phyloP scores from a whole-genome alignment of 495 filamentous ascomycete genomes.

The Penicillium fimorum region DNA sequence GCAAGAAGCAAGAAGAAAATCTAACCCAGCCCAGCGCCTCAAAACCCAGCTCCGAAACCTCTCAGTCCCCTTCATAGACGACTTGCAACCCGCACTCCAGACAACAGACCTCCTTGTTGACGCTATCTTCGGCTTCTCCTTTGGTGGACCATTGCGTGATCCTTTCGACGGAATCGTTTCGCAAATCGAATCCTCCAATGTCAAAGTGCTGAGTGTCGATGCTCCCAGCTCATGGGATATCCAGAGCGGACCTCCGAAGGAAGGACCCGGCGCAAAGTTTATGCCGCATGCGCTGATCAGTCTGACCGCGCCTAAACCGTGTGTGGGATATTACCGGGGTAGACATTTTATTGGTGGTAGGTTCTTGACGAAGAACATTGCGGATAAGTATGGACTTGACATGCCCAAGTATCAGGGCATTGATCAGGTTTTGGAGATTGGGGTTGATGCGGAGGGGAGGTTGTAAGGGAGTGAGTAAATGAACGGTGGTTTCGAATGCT shows the following conservation, averaged over 20 bases:
- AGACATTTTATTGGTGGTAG: constrained; percentile 88
- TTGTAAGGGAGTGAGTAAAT: constrained; percentile 36
- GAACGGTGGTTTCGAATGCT: neutral
- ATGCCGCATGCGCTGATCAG: constrained; percentile 77
- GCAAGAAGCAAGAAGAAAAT: neutral
- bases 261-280: constrained; percentile 77
- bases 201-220: constrained; percentile 86
- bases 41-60: constrained; percentile 79
- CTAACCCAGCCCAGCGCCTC: constrained; percentile 57
- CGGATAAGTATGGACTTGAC: constrained; percentile 83
- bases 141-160: constrained; percentile 86
- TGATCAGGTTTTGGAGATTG: constrained; percentile 85
- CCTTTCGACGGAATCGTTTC: constrained; percentile 81
- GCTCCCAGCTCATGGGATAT: constrained; percentile 94
- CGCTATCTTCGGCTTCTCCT: constrained; percentile 96
- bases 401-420: constrained; percentile 80
- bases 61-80: constrained; percentile 77
- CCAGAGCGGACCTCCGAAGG: constrained; percentile 73
- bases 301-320: constrained; percentile 92
- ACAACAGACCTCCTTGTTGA: constrained; percentile 80
- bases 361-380: constrained; percentile 76
- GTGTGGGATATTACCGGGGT: constrained; percentile 78
- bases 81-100: constrained; percentile 66
- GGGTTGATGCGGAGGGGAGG: constrained; percentile 53
- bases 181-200: constrained; percentile 64